Evolutionary conservation across 345 rosid species (phyloP).

Genomic region (Camelina neglecta): DNA sequence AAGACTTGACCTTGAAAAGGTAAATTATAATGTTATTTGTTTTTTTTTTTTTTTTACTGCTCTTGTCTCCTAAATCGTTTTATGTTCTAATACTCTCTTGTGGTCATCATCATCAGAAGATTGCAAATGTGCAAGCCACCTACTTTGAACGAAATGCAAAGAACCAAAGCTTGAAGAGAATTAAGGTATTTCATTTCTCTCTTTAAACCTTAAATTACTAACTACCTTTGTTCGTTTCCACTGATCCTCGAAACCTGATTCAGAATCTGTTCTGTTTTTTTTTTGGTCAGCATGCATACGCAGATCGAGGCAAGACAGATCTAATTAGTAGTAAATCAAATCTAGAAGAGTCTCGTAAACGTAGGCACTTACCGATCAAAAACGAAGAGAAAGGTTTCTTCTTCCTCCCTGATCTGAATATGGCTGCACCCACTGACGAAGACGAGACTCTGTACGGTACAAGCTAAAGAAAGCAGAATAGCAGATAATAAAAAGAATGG

Average conservation of each 20-base stretch:
- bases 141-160: constrained; percentile 51
- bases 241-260: not conserved
- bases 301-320: constrained; percentile 28
- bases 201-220: too few species aligned
- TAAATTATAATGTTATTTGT: constrained; percentile 6
- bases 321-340: not conserved
- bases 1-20: constrained; percentile 61
- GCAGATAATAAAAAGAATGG: constrained; percentile 21
- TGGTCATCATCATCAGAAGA: constrained; percentile 54
- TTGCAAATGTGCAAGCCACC: constrained; percentile 58
- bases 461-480: constrained; percentile 41
- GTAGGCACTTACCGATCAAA: not conserved
- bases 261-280: not conserved
- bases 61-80: not conserved
- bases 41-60: not conserved
- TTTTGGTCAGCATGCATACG: constrained; percentile 53
- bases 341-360: constrained; percentile 3
- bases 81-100: not conserved
- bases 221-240: not conserved
- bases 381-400: constrained; percentile 27
- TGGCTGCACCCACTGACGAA: constrained; percentile 64
- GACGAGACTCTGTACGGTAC: constrained; percentile 49
- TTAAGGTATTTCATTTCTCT: constrained; percentile 53
- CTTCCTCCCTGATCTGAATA: constrained; percentile 75
- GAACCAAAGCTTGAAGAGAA: constrained; percentile 70